Base-by-base conservation (phyloP, 768 basidiomycete species). In the Epithele typhae region DNA sequence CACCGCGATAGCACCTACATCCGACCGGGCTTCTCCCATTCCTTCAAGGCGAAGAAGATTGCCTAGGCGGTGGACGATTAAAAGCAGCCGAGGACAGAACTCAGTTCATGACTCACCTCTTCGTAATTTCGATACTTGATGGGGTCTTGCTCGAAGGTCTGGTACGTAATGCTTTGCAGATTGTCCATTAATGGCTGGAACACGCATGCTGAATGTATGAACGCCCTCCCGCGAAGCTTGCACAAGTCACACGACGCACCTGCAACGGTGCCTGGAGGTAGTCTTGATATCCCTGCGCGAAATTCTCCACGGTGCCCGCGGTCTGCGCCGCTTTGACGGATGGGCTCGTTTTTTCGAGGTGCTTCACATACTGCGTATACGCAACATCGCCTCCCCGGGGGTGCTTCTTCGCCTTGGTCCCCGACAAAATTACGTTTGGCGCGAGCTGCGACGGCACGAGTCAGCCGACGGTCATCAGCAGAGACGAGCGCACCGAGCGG, bases 121-220 rank as follows among this genome's bases (percentile, higher is more conserved):
- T 99, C 96, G 63, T 99, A 99, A 58, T 91, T 84, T 46, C 76
- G 67, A 63, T 99, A 99, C 66, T 99, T 99, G 50, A 98, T 84
- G 3, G 96, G 95, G 69, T 98, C 96, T 63, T 92, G 82, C 61
- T 99, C 96, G 59, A 99, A 99, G 2, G 91, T 92, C 62, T 98
- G 92, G 65, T 99, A 99, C 10, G 93, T 97, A 54, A 86, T 79
- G 57, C 92, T 94, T 60, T 90, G 91, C 45, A 99, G 68, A 67
- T 99, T 94, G 60, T 99, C 95, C 93, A 95, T 95, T 58, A 99
- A 66, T 19, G 96, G 96, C 88, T 94, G 56, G 45, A 7, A 32
- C 24, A 35, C 40, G 17, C 15, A 48, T 36, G 27, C 27, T 7
- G 27, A 7, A 30, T 30, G 27, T 14, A 30, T 30, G 27, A 30